Evolutionary conservation across 306 rosid species (phyloP), one percentile per base, ranked within the genome.

Genomic region (Echinosophora koreensis): DNA sequence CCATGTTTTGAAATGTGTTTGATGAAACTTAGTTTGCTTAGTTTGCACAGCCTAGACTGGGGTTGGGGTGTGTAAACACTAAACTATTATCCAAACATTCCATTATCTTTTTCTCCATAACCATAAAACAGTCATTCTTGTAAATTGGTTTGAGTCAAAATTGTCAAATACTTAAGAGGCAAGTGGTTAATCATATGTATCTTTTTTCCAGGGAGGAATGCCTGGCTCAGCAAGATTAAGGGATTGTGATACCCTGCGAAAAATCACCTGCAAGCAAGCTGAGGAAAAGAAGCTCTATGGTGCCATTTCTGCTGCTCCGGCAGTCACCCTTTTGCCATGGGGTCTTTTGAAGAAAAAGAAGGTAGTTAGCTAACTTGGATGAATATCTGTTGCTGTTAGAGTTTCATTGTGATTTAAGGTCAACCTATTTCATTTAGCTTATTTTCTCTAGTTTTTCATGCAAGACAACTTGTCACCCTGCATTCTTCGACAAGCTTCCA

Each of bases 291-390:
- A 97, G 88, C 89, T 95, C 8, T 92, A 84, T 52, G 98, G 97
- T 80, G 98, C 98, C 56, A 95, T 92, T 66, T 90, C 93, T 86
- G 95, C 97, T 78, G 97, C 98, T 74, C 98, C 98, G 2, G 98
- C 97, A 6, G 91, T 95, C 34, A 86, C 98, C 0, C 98, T 95
- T 65, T 85, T 92, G 82, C 98, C 98, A 3, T 95, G 98, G 98
- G 98, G 97, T 74, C 97, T 95, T 64, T 63, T 91, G 47, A 92
- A 78, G 50, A 92, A 18, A 85, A 95, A 89, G 62, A 90, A 86
- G 97, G 98, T 94, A 52, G 63, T 28, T 80, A 13, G 66, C 50
- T 50, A 37, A 70, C 62, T 79, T 85, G 68, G 75, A 32, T 61
- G 13, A 11, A 47, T 54, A 61, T 42, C 46, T 35, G 38, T 67